Percentiles rank a stretch among this genome's conserved stretches.
Evolutionary conservation across 1,284 basidiomycete genomes (phyloP).

Genomic region (Cutaneotrichosporon cavernicola): DNA sequence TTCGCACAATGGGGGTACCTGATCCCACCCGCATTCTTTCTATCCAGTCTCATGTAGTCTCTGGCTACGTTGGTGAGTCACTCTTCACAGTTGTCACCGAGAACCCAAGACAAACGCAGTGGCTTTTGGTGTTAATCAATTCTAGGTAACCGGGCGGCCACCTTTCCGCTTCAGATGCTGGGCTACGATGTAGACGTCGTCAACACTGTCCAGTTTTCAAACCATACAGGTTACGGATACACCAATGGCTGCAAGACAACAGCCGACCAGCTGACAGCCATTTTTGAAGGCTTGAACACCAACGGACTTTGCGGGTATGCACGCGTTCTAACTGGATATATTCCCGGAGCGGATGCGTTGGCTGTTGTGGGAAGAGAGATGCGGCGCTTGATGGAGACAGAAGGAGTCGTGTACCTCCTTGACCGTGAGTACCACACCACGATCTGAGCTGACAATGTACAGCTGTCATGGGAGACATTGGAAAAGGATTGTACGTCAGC

Average conservation of each 20-base stretch:
- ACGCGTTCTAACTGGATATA: slow-evolving; percentile 80
- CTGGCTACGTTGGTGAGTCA: slow-evolving; percentile 84
- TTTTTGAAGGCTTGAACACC: slow-evolving; percentile 67
- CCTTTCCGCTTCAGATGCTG: slow-evolving; percentile 90
- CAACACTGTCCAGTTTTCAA: slow-evolving; percentile 86
- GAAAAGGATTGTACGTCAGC: slow-evolving; percentile 77
- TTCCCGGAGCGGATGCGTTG: slow-evolving; percentile 80
- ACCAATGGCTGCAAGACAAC: slow-evolving; percentile 71
- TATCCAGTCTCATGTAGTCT: slow-evolving; percentile 90
- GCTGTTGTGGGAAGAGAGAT: slow-evolving; percentile 66
- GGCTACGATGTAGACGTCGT: slow-evolving; percentile 96
- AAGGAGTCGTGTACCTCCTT: slow-evolving; percentile 74
- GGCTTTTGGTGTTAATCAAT: background rate
- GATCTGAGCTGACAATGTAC: slow-evolving; percentile 6
- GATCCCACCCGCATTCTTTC: slow-evolving; percentile 54
- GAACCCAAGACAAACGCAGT: background rate
- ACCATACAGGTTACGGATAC: slow-evolving; percentile 82
- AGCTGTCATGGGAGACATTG: slow-evolving; percentile 89
- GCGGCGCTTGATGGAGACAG: slow-evolving; percentile 52
- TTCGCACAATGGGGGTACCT: background rate
- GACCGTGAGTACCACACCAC: slow-evolving; percentile 66
- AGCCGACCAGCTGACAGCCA: slow-evolving; percentile 64
- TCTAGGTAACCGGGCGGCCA: slow-evolving; percentile 70
- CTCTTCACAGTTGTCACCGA: background rate
- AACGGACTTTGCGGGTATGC: slow-evolving; percentile 66